Conservation (phyloP, 192 early-diverging fungal species). For the Umbelopsis sp. region DNA sequence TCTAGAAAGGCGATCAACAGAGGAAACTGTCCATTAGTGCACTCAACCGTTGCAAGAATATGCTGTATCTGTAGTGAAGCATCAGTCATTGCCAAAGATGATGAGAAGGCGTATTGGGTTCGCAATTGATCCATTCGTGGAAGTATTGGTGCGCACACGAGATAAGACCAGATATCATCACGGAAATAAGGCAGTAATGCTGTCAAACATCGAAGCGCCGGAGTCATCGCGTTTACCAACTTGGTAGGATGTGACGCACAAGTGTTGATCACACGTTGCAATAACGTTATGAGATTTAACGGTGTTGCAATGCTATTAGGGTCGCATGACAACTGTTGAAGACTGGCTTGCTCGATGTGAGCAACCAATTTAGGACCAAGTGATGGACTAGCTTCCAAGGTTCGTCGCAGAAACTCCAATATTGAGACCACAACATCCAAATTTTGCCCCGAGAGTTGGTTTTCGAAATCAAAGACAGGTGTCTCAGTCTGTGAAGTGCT, state of each 20-base stretch:
- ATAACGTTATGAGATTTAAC: not conserved
- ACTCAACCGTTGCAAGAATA: slow-evolving; percentile 28
- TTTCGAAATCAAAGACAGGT: slow-evolving; percentile 6
- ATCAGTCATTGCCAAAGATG: slow-evolving; percentile 10
- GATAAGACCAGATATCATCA: slow-evolving; percentile 27
- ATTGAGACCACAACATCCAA: slow-evolving; percentile 20
- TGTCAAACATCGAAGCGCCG: slow-evolving; percentile 26
- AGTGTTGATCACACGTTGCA: slow-evolving; percentile 1
- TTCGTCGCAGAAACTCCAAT: slow-evolving; percentile 26
- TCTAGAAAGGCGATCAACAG: slow-evolving; percentile 34
- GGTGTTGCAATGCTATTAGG: not conserved
- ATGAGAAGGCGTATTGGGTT: slow-evolving; percentile 6
- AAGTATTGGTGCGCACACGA: slow-evolving; percentile 26
- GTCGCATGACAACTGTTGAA: not conserved
- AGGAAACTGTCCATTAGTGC: slow-evolving; percentile 26
- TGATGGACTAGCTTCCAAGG: slow-evolving; percentile 16
- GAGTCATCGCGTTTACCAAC: not conserved
- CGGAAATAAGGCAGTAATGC: slow-evolving; percentile 25
- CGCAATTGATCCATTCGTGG: slow-evolving; percentile 14
- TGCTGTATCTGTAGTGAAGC: slow-evolving; percentile 22
- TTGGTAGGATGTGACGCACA: not conserved
- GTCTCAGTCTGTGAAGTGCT: not conserved
- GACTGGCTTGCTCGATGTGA: slow-evolving; percentile 9
- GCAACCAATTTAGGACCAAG: slow-evolving; percentile 2
- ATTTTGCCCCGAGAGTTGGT: slow-evolving; percentile 18